phyloP scores from a whole-genome alignment of 495 filamentous ascomycete species.

The Letharia lupina region DNA sequence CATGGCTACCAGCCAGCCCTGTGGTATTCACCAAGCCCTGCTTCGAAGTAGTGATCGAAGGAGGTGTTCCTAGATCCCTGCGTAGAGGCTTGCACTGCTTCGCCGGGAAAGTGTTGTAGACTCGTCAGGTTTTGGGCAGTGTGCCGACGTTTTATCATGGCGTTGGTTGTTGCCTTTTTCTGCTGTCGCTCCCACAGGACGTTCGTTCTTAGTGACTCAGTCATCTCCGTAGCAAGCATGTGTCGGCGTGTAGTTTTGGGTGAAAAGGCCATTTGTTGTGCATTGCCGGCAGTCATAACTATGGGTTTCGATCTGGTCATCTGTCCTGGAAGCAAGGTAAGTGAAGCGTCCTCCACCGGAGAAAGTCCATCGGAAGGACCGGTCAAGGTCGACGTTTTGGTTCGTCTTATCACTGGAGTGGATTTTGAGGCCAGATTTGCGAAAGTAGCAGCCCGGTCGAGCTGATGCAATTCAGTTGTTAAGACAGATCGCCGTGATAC shows the following conservation, averaged over 20 bases:
- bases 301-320: slow-evolving; percentile 81
- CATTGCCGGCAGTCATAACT: slow-evolving; percentile 63
- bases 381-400: slow-evolving; percentile 62
- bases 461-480: slow-evolving; percentile 77
- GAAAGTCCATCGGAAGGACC: slow-evolving; percentile 67
- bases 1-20: slow-evolving; percentile 55
- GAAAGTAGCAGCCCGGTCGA: slow-evolving; percentile 57
- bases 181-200: slow-evolving; percentile 83
- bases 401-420: slow-evolving; percentile 71
- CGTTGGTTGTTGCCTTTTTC: slow-evolving; percentile 80
- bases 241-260: slow-evolving; percentile 89
- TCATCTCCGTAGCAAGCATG: slow-evolving; percentile 92
- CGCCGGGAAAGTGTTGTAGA: slow-evolving; percentile 62
- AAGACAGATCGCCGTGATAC: slow-evolving; percentile 81
- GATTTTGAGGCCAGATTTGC: slow-evolving; percentile 65
- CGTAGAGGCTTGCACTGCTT: slow-evolving; percentile 32
- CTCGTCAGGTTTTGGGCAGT: slow-evolving; percentile 84
- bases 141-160: slow-evolving; percentile 83
- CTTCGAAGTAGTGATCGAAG: slow-evolving; percentile 57
- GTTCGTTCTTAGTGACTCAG: slow-evolving; percentile 67
- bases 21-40: slow-evolving; percentile 61
- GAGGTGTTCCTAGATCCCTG: slow-evolving; percentile 50
- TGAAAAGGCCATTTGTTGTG: slow-evolving; percentile 62
- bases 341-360: slow-evolving; percentile 57
- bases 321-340: slow-evolving; percentile 67